These are phyloP conservation scores for Pichia sp. DNA, from an alignment of 1,139 yeast species.

Conservation along the genomic window DNA sequence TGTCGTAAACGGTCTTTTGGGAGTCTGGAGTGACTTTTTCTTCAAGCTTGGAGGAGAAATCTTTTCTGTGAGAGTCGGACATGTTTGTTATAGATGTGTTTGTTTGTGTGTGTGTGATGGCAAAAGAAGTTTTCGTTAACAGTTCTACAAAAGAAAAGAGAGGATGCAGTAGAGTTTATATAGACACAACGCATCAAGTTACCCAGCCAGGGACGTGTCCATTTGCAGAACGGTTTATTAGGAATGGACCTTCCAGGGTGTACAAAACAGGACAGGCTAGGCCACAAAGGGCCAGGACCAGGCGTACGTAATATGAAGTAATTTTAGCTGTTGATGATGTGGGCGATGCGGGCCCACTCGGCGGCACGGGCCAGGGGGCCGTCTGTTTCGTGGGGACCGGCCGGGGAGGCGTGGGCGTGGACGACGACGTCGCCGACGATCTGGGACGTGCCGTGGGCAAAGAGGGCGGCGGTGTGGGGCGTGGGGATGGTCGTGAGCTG, in stretches of 20 bases:
- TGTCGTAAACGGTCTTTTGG: constrained; percentile 56
- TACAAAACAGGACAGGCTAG: no score
- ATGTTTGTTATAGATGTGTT: constrained; percentile 28
- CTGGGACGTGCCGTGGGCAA: not conserved
- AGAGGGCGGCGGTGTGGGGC: not conserved
- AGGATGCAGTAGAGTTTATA: not conserved
- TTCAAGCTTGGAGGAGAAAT: constrained; percentile 56
- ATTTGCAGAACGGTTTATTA: no score
- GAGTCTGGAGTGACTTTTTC: constrained; percentile 70
- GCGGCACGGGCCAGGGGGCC: not conserved
- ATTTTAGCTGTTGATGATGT: not conserved
- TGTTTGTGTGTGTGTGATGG: not conserved
- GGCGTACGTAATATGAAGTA: no score
- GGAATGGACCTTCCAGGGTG: no score
- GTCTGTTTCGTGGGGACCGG: not conserved
- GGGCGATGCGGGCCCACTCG: not conserved
- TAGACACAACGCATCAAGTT: not conserved
- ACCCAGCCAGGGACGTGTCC: not conserved
- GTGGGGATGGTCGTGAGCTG: not conserved
- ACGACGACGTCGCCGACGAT: not conserved
- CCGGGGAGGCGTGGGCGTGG: not conserved
- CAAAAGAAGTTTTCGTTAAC: no score
- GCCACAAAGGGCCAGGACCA: no score
- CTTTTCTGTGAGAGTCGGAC: constrained; percentile 79
- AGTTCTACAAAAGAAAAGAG: not conserved